Conservation (phyloP, 306 rosid species). For the Astragalus glycyphyllos region DNA sequence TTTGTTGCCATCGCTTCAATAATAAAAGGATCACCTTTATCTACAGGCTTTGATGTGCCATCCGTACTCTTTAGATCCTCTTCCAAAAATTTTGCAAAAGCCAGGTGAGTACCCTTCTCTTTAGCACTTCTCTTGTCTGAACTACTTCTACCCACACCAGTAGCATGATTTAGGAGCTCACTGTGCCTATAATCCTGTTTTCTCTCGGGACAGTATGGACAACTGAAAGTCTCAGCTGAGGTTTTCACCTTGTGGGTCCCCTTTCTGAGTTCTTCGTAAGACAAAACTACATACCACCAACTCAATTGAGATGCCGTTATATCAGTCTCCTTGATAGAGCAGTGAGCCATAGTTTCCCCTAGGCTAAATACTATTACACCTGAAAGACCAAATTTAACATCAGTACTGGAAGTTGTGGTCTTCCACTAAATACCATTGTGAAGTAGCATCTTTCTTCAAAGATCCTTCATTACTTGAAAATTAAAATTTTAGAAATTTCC, state of each 20-base stretch:
- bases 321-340: slow-evolving; percentile 60
- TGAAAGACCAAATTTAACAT: slow-evolving; percentile 36
- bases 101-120: slow-evolving; percentile 86
- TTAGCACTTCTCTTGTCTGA: slow-evolving; percentile 73
- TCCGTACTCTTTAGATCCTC: slow-evolving; percentile 56
- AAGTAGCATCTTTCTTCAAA: slow-evolving; percentile 25
- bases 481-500: background rate
- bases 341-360: slow-evolving; percentile 56
- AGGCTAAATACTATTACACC: slow-evolving; percentile 42
- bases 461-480: slow-evolving; percentile 23
- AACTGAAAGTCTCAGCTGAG: slow-evolving; percentile 65
- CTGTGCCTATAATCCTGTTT: slow-evolving; percentile 62
- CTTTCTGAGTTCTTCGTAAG: slow-evolving; percentile 69
- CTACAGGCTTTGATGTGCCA: slow-evolving; percentile 57
- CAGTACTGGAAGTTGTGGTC: background rate
- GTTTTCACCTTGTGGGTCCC: slow-evolving; percentile 66
- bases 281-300: slow-evolving; percentile 61
- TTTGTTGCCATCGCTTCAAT: slow-evolving; percentile 15
- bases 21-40: slow-evolving; percentile 50
- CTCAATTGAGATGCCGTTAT: slow-evolving; percentile 64
- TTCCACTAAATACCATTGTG: slow-evolving; percentile 4
- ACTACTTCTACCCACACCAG: slow-evolving; percentile 86
- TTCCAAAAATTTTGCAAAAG: slow-evolving; percentile 75
- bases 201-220: slow-evolving; percentile 82
- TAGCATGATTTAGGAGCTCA: slow-evolving; percentile 89